A percentile compares a stretch with the other conserved stretches of the same genome.
These are phyloP conservation scores for Apophysomyces variabilis DNA, from an alignment of 371 early-diverging fungal species.

Conservation along the genomic window DNA sequence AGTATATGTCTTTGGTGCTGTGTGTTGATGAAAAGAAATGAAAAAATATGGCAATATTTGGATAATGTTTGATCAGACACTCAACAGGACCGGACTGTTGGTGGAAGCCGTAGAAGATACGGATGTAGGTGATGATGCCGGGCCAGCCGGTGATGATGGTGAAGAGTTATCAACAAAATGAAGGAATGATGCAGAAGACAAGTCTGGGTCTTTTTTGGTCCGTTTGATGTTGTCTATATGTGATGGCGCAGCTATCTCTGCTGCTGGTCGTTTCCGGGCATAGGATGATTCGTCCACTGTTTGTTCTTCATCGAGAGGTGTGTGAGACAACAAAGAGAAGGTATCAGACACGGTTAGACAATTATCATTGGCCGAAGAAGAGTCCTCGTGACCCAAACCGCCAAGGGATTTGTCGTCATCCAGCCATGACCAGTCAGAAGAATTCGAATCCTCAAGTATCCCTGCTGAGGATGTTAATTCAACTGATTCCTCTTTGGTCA, in stretches of 20 bases:
- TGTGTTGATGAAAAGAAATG: conserved; percentile 9
- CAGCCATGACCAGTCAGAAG: conserved; percentile 15
- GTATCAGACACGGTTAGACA: conserved; percentile 6
- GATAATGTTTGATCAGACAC: conserved; percentile 9
- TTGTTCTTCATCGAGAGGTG: conserved; percentile 10
- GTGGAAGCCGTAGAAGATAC: conserved; percentile 9
- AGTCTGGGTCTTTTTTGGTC: conserved; percentile 13
- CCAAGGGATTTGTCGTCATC: conserved; percentile 17
- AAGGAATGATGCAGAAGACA: conserved; percentile 10
- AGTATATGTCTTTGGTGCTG: conserved; percentile 4
- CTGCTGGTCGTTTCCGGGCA: conserved; percentile 5
- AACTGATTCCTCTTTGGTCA: conserved; percentile 10
- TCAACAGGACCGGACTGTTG: conserved; percentile 13
- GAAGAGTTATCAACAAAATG: conserved; percentile 1
- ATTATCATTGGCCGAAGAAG: conserved; percentile 8
- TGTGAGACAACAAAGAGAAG: conserved; percentile 10
- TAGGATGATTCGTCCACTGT: conserved; percentile 3
- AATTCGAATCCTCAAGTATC: conserved; percentile 12
- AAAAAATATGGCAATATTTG: conserved; percentile 9
- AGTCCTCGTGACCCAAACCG: conserved; percentile 11
- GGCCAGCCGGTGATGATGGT: conserved; percentile 12
- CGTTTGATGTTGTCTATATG: background rate
- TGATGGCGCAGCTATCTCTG: background rate
- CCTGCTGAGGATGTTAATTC: conserved; percentile 10
- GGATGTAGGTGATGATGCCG: conserved; percentile 10